Evolutionary conservation across 345 rosid genomes (phyloP).

Genomic region (Cochlearia excelsa): DNA sequence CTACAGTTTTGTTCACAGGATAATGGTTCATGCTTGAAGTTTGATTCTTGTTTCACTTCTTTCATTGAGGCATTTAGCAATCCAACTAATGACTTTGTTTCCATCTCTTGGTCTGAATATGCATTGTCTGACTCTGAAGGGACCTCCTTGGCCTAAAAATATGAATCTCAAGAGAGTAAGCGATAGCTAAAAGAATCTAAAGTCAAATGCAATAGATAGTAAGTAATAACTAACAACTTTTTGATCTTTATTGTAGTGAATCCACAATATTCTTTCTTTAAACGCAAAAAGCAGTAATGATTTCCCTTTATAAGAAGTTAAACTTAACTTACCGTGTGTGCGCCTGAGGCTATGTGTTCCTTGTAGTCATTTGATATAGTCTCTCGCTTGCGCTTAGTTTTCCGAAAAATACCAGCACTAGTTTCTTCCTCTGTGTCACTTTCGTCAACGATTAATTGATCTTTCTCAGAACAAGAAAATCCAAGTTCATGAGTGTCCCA

Average conservation of each 20-base stretch:
- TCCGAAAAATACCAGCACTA: conserved; percentile 8
- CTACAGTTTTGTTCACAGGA: conserved; percentile 3
- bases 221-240: not conserved
- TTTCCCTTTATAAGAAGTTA: not conserved
- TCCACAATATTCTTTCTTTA: conserved; percentile 1
- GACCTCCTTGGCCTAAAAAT: conserved; percentile 30
- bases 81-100: not conserved
- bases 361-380: conserved; percentile 27
- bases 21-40: conserved; percentile 25
- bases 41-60: conserved; percentile 26
- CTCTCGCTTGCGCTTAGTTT: conserved; percentile 29
- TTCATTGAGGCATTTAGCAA: conserved; percentile 3
- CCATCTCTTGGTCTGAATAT: conserved; percentile 18
- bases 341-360: conserved; percentile 1
- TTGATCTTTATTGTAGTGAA: too few relatives aligned
- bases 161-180: conserved; percentile 6
- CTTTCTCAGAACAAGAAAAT: conserved; percentile 26
- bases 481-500: conserved; percentile 26
- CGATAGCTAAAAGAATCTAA: not conserved
- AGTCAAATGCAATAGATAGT: not conserved
- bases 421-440: conserved; percentile 31
- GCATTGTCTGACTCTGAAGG: conserved; percentile 9
- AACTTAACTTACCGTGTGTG: conserved; percentile 19
- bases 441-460: conserved; percentile 34
- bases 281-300: not conserved